Evolutionary conservation across 169 alveolate genomes (phyloP), one percentile per base, ranked within the genome.

Genomic region (Plasmodium coatneyi): DNA sequence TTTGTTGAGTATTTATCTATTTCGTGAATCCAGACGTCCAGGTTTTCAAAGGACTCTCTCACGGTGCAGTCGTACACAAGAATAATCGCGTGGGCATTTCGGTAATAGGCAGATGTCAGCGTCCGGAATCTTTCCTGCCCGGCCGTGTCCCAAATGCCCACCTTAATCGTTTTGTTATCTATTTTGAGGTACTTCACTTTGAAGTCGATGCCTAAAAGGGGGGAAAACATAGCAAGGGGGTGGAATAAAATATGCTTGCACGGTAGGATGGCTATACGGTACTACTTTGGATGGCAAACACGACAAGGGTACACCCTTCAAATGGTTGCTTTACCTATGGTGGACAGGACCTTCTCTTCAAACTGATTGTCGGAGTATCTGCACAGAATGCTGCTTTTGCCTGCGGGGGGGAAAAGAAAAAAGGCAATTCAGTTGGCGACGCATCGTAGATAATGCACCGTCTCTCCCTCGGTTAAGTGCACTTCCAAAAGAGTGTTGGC

Each of bases 111-210:
- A 70, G 98, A 97, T 0, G 99, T 98, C 25, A 99, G 98, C 49
- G 99, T 98, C 66, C 99, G 83, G 83, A 99, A 99, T 36, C 99
- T 95, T 94, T 98, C 99, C 94, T 98, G 99, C 30, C 99, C 99
- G 10, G 99, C 99, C 19, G 99, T 98, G 87, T 98, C 99, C 99
- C 99, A 98, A 95, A 99, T 98, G 81, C 98, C 99, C 19, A 99
- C 99, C 94, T 98, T 98, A 22, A 82, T 82, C 0, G 92, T 82
- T 34, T 82, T 82, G 25, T 82, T 82, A 46, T 82, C 92, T 12
- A 82, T 82, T 82, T 60, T 82, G 41, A 82, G 54, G 16, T 82
- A 82, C 41, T 82, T 82, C 34, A 82, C 92, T 60, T 82, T 82
- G 46, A 82, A 82, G 30, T 82, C 92, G 25, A 82, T 82, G n/a